Conservation (phyloP, 2,329 filamentous ascomycete genomes). For the Aureobasidium lini region DNA sequence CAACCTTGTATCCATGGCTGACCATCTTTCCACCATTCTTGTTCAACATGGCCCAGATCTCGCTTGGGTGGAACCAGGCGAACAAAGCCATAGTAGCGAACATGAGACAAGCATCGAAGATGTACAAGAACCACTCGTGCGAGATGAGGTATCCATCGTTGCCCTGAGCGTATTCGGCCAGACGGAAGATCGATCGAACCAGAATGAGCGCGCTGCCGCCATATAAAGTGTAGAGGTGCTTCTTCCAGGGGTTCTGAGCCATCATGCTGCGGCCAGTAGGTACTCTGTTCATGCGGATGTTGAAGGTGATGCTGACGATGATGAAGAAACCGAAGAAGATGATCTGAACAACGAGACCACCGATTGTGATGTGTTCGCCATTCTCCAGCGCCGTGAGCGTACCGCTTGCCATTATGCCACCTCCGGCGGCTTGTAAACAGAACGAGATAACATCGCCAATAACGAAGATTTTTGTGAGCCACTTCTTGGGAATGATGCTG, state of each 20-base stretch:
- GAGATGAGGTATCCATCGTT: conserved; percentile 37
- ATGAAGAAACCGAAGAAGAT: conserved; percentile 46
- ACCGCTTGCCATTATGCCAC: conserved; percentile 33
- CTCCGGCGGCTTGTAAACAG: conserved; percentile 39
- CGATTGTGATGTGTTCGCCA: conserved; percentile 40
- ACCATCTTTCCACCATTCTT: conserved; percentile 7
- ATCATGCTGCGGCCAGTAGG: conserved; percentile 17
- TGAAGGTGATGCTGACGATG: conserved; percentile 24
- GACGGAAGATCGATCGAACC: conserved; percentile 41
- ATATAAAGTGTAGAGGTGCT: conserved; percentile 38
- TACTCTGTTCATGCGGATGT: conserved; percentile 19
- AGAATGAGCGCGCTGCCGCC: conserved; percentile 39
- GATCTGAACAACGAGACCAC: conserved; percentile 44
- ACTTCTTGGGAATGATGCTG: conserved; percentile 36
- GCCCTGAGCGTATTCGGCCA: conserved; percentile 43
- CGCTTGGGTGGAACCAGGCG: conserved; percentile 19
- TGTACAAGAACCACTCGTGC: conserved; percentile 36
- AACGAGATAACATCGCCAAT: conserved; percentile 42
- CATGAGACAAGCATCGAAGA: conserved; percentile 25
- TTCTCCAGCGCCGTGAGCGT: conserved; percentile 23
- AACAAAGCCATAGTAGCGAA: conserved; percentile 19
- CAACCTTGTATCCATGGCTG: background rate
- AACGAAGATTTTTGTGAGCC: conserved; percentile 43
- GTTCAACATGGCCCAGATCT: conserved; percentile 4
- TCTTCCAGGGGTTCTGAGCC: conserved; percentile 27